Evolutionary conservation across 2,329 filamentous ascomycete species (phyloP), one percentile per base, ranked within the genome.

Genomic region (Chrysoporthe puriensis): DNA sequence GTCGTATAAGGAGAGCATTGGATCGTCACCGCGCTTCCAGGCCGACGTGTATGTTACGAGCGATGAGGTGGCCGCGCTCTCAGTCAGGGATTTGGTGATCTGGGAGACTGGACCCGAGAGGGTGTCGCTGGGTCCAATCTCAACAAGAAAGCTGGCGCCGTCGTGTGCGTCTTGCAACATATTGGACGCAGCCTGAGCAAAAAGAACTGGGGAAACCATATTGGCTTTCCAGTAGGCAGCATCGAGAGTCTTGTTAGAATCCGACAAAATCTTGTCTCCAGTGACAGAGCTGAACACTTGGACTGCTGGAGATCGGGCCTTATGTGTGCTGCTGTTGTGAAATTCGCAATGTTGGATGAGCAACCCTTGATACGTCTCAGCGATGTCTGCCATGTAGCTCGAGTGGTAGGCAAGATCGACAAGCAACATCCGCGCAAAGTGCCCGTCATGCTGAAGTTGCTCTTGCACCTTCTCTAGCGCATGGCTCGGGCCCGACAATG

Each of bases 371-470:
- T 76, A 76, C 14, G 44, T 60, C 0, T 66, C 63, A 2, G 61
- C 70, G 16, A 72, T 65, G 1, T 43, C 60, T 1, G 14, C 21
- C 74, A 79, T 78, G 21, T 73, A 70, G 6, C 70, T 64, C 0
- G 77, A 77, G 68, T 79, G 77, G 61, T 78, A 79, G 7, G 77
- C 77, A 13, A 72, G 62, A 21, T 76, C 72, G 26, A 76, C 75
- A 14, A 71, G 74, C 9, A 79, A 70, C 18, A 72, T 60, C 6
- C 76, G 58, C 1, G 75, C 74, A 69, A 77, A 77, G 42, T 71
- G 74, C 16, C 66, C 71, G 14, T 69, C 68, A 1, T 60, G 69
- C 48, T 73, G 65, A n/a, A 75, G 36, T 1, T 66, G 63, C 6
- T 71, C 62, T 9, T 62, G 57, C 2, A 75, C 21, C 14, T 58